Percentiles rank a stretch among this genome's conserved stretches.
phyloP scores from a whole-genome alignment of 139 green algal genomes.

The Yamagishiella unicocca region DNA sequence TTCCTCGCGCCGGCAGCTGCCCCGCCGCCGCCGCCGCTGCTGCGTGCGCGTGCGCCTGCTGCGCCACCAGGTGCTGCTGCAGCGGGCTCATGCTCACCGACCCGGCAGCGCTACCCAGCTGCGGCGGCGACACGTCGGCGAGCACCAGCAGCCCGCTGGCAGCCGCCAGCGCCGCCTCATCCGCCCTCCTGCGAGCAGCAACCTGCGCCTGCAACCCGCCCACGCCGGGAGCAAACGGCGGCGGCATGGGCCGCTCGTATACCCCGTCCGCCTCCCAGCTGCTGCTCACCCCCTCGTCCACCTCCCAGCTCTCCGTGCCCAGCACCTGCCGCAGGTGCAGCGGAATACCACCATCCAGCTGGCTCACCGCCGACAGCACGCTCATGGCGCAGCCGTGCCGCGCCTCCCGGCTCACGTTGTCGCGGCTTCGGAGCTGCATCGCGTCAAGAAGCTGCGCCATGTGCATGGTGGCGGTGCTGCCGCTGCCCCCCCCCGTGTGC shows the following conservation, averaged over 20 bases:
- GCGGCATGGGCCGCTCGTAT: not conserved
- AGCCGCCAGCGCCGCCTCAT: not conserved
- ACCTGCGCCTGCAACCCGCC: not conserved
- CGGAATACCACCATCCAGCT: conserved; percentile 19
- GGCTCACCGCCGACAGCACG: conserved; percentile 11
- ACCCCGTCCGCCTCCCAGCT: conserved; percentile 17
- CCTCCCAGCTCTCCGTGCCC: conserved; percentile 3
- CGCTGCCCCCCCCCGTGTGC: too few species aligned
- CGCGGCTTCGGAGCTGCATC: conserved; percentile 13
- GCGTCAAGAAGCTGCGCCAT: conserved; percentile 38
- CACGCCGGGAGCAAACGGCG: not conserved
- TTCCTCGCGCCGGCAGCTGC: not conserved
- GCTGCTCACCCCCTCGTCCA: not conserved
- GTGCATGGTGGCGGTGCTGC: not conserved
- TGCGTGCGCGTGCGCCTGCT: not conserved
- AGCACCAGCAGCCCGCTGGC: not conserved
- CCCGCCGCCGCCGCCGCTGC: not conserved
- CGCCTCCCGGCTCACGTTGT: not conserved
- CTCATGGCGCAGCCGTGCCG: not conserved
- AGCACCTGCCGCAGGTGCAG: conserved; percentile 36
- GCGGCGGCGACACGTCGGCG: not conserved
- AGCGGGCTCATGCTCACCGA: not conserved
- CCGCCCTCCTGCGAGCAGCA: not conserved
- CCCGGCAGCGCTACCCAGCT: not conserved
- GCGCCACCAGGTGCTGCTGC: not conserved